These are phyloP conservation scores for Coemansia nantahalensis DNA, from an alignment of 192 early-diverging fungal species.

Conservation along the genomic window DNA sequence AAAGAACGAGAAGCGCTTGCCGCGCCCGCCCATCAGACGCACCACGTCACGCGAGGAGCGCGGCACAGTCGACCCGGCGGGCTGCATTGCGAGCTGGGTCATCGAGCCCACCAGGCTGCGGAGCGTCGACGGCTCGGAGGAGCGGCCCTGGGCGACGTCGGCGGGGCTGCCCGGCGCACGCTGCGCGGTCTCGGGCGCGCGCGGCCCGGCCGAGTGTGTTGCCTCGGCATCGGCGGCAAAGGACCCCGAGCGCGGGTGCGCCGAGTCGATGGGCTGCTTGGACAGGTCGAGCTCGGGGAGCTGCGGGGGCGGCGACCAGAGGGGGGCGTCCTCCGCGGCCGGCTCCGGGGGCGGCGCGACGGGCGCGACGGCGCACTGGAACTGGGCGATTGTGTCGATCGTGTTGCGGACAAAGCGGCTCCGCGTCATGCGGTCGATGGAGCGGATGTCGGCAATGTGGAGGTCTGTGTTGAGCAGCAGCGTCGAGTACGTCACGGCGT, in stretches of 20 bases:
- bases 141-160: background rate
- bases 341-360: background rate
- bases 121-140: constrained; percentile 14
- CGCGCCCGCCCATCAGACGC: constrained; percentile 47
- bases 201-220: constrained; percentile 1
- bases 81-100: constrained; percentile 35
- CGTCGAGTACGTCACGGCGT: constrained; percentile 82
- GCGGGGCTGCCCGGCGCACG: background rate
- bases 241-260: constrained; percentile 2
- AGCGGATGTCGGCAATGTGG: constrained; percentile 73
- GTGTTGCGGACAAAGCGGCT: constrained; percentile 74
- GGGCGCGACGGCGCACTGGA: constrained; percentile 20
- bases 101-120: constrained; percentile 51
- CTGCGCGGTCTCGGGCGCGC: too few species aligned
- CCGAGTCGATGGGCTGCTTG: constrained; percentile 38
- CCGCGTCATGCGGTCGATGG: constrained; percentile 69
- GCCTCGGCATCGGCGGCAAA: constrained; percentile 1
- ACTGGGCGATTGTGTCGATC: constrained; percentile 54
- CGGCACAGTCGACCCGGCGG: constrained; percentile 25
- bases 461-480: constrained; percentile 92
- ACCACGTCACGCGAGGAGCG: constrained; percentile 50
- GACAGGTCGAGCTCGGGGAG: constrained; percentile 49
- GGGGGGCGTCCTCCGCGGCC: background rate
- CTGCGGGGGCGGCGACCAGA: constrained; percentile 38
- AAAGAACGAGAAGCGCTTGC: constrained; percentile 54